Conservation (phyloP, 805 yeast species). For the Torulaspora microellipsoides region DNA sequence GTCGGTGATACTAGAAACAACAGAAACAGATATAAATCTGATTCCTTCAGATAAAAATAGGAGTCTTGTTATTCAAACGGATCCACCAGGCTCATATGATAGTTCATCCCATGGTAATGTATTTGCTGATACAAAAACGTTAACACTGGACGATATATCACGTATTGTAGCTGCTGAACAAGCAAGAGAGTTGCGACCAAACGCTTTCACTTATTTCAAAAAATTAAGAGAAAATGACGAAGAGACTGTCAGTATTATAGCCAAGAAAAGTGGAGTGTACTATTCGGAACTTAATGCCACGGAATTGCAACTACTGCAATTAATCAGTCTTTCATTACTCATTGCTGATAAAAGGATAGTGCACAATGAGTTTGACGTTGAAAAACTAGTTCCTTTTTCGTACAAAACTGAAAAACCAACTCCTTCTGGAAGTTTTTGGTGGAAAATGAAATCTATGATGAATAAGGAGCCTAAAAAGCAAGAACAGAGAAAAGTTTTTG, state of each 20-base stretch:
- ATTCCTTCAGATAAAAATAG: slow-evolving; percentile 22
- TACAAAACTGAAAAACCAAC: slow-evolving; percentile 52
- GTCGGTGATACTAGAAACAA: slow-evolving; percentile 59
- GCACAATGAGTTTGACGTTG: slow-evolving; percentile 10
- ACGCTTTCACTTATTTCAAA: slow-evolving; percentile 81
- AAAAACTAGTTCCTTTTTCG: slow-evolving; percentile 54
- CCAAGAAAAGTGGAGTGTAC: slow-evolving; percentile 40
- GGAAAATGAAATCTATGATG: slow-evolving; percentile 28
- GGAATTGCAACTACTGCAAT: slow-evolving; percentile 53
- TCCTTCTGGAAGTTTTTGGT: slow-evolving; percentile 26
- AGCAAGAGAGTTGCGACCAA: slow-evolving; percentile 88
- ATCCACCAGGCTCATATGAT: slow-evolving; percentile 46
- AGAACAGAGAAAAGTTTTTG: slow-evolving; percentile 55
- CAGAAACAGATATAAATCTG: slow-evolving; percentile 28
- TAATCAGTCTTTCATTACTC: slow-evolving; percentile 42
- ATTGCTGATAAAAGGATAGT: slow-evolving; percentile 19
- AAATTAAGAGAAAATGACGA: slow-evolving; percentile 32
- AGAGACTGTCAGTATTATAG: slow-evolving; percentile 15
- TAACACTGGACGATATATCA: slow-evolving; percentile 94
- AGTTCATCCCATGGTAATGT: slow-evolving; percentile 32
- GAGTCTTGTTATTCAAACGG: slow-evolving; percentile 32
- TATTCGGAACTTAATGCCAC: slow-evolving; percentile 47
- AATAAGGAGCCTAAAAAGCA: slow-evolving; percentile 26
- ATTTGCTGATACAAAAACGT: slow-evolving; percentile 72
- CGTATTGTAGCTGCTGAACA: slow-evolving; percentile 96